Evolutionary conservation across 805 yeast genomes (phyloP).

Genomic region (Cyberlindnera euphorbiiphila): DNA sequence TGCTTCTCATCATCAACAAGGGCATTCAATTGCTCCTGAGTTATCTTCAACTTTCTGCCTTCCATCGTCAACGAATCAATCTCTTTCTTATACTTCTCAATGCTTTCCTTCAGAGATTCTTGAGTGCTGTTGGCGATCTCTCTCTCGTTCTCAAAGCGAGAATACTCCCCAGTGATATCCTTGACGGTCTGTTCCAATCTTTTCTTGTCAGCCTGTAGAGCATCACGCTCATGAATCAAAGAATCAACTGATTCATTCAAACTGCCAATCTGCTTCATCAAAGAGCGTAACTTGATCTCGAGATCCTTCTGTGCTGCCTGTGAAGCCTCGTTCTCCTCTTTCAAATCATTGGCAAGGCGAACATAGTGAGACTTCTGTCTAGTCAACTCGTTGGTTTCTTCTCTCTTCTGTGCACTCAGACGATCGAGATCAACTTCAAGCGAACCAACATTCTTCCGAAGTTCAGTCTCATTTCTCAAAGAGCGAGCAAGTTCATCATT

Average conservation of each 20-base stretch:
- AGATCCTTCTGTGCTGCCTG: slow-evolving; percentile 42
- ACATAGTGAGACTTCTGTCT: slow-evolving; percentile 42
- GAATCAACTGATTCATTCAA: slow-evolving; percentile 59
- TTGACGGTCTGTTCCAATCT: slow-evolving; percentile 41
- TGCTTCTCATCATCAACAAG: slow-evolving; percentile 40
- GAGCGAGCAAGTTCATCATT: slow-evolving; percentile 50
- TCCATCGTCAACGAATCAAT: slow-evolving; percentile 30
- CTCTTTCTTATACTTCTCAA: slow-evolving; percentile 29
- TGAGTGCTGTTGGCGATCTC: slow-evolving; percentile 20
- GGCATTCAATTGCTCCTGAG: slow-evolving; percentile 25
- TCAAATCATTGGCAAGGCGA: slow-evolving; percentile 37
- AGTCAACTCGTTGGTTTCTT: slow-evolving; percentile 35
- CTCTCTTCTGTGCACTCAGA: slow-evolving; percentile 36
- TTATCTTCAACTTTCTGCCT: slow-evolving; percentile 22
- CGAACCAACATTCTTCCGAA: slow-evolving; percentile 61
- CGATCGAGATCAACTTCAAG: slow-evolving; percentile 58
- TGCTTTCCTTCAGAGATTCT: slow-evolving; percentile 18
- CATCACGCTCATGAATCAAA: slow-evolving; percentile 59
- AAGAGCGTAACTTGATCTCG: slow-evolving; percentile 39
- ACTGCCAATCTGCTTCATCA: slow-evolving; percentile 50
- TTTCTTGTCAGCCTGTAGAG: slow-evolving; percentile 47
- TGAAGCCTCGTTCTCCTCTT: slow-evolving; percentile 41
- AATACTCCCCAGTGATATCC: slow-evolving; percentile 38
- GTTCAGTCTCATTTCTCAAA: slow-evolving; percentile 60
- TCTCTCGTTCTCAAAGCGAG: slow-evolving; percentile 33